Percentiles rank a stretch among this genome's conserved stretches.
phyloP scores from a whole-genome alignment of 2,329 filamentous ascomycete species.

The Microdochium trichocladiopsis region DNA sequence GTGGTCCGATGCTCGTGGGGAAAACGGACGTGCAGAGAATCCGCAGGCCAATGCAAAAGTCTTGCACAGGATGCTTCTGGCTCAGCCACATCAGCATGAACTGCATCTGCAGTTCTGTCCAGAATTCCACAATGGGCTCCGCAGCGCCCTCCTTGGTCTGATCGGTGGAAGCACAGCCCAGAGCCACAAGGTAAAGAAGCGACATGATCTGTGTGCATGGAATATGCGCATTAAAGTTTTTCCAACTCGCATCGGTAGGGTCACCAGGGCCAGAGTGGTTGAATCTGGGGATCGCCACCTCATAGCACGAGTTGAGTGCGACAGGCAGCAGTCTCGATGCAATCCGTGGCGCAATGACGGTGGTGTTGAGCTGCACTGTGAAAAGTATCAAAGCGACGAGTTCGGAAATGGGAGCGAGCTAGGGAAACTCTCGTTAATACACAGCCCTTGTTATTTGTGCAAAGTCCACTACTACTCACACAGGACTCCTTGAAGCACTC shows the following conservation, averaged over 20 bases:
- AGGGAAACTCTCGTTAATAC: constrained; percentile 6
- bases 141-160: constrained; percentile 10
- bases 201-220: constrained; percentile 57
- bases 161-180: constrained; percentile 45
- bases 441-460: background rate
- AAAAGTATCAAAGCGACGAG: constrained; percentile 59
- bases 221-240: constrained; percentile 45
- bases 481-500: constrained; percentile 55
- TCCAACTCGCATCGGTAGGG: constrained; percentile 32
- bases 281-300: constrained; percentile 51
- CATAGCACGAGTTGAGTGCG: constrained; percentile 51
- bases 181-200: constrained; percentile 56
- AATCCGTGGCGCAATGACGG: constrained; percentile 50
- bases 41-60: constrained; percentile 58
- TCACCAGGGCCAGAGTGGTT: constrained; percentile 38
- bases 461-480: constrained; percentile 16
- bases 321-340: constrained; percentile 48
- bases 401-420: constrained; percentile 57
- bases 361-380: constrained; percentile 54
- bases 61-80: constrained; percentile 54
- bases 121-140: constrained; percentile 44
- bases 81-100: constrained; percentile 62
- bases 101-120: constrained; percentile 59
- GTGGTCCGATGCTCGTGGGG: constrained; percentile 58
- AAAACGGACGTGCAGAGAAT: constrained; percentile 62